phyloP scores from a whole-genome alignment of 2,329 filamentous ascomycete genomes.

The Fusarium lateritium region DNA sequence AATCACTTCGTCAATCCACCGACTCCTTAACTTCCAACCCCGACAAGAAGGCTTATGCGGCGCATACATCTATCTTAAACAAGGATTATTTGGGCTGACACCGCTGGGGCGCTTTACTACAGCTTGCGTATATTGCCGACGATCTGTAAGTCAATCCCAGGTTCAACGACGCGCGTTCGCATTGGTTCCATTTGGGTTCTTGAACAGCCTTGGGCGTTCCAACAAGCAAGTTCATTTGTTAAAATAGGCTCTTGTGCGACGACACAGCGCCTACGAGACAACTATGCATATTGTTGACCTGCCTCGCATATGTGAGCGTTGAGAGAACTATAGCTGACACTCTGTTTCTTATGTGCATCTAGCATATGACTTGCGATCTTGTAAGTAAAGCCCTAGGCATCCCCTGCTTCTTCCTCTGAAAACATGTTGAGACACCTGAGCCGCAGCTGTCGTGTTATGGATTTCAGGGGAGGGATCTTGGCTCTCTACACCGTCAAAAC shows the following conservation, averaged over 20 bases:
- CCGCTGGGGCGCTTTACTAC: conserved; percentile 49
- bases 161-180: conserved; percentile 46
- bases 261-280: conserved; percentile 27
- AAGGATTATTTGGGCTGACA: conserved; percentile 53
- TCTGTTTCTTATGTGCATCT: conserved; percentile 46
- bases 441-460: conserved; percentile 29
- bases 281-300: conserved; percentile 22
- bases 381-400: conserved; percentile 67
- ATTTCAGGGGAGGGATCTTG: conserved; percentile 27
- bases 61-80: conserved; percentile 30
- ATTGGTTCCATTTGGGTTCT: conserved; percentile 40
- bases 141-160: conserved; percentile 80
- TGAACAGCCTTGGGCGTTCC: conserved; percentile 30
- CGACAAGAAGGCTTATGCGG: conserved; percentile 19
- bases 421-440: conserved; percentile 19
- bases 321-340: conserved; percentile 48
- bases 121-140: conserved; percentile 91
- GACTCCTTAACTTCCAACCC: conserved; percentile 27
- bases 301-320: conserved; percentile 34
- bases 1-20: conserved; percentile 29
- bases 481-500: conserved; percentile 21
- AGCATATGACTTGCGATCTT: conserved; percentile 95
- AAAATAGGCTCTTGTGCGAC: conserved; percentile 35
- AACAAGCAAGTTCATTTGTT: conserved; percentile 35
- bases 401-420: conserved; percentile 45